Percentiles rank a stretch among this genome's conserved stretches.
Conservation (phyloP, 306 rosid genomes). For the Dalbergia cultrata region DNA sequence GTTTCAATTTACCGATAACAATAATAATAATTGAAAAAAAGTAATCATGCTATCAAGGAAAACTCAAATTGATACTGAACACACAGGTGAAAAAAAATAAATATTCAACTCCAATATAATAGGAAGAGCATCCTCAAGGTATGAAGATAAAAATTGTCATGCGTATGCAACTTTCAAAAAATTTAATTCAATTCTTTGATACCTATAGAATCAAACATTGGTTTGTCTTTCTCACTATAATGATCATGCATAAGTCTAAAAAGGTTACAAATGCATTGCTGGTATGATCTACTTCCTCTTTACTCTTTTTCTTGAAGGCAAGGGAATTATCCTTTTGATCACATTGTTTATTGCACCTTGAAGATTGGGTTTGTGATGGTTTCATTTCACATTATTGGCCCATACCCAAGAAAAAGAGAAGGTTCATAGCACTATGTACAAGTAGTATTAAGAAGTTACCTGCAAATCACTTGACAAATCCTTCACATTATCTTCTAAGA, state of each 20-base stretch:
- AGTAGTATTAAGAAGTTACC: constrained; percentile 62
- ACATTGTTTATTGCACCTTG: background rate
- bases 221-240: background rate
- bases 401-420: constrained; percentile 15
- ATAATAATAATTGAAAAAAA: background rate
- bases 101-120: too few species aligned
- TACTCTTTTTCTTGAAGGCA: background rate
- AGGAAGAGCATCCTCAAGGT: constrained; percentile 25
- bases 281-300: background rate
- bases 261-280: constrained; percentile 26
- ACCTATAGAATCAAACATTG: constrained; percentile 34
- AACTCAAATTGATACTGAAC: too few species aligned
- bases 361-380: constrained; percentile 7
- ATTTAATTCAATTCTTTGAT: background rate
- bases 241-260: background rate
- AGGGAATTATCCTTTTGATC: background rate
- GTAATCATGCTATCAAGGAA: background rate
- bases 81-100: too few species aligned
- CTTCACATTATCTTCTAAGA: constrained; percentile 87
- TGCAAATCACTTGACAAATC: constrained; percentile 91
- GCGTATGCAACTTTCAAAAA: background rate
- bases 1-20: constrained; percentile 9
- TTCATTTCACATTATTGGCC: constrained; percentile 29
- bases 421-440: constrained; percentile 1
- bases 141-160: constrained; percentile 9